Evolutionary conservation across 352 stramenopile species (phyloP), one percentile per base, ranked within the genome.

Genomic region (Phytophthora lateralis): DNA sequence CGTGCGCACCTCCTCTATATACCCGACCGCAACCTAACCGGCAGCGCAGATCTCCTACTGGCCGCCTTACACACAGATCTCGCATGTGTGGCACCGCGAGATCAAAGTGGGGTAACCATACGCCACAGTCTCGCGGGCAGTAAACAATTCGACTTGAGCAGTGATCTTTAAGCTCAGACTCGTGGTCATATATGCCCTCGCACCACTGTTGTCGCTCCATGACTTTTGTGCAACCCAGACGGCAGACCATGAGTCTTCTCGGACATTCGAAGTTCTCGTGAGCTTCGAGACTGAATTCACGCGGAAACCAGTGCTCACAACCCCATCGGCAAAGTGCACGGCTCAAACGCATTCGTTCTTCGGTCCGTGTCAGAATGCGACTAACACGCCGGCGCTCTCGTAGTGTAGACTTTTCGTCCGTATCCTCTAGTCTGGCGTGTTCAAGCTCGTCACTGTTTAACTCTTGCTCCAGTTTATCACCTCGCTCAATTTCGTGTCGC

Each of bases 101-200:
- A 4, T 65, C 37, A 21, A 78, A 51, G 11, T 90, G 73, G 6
- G 78, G 69, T 9, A 88, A 52, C 75, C 82, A 93, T 14, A 90
- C 73, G 1, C 85, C 80, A 46, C 85, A 93, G n/a, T 87, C 71
- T 37, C 80, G 75, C 2, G 80, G 77, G 37, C 85, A 93, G 6
- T 60, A 61, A 9, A 84, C 60, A 24, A 93, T 88, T 5, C 80
- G 75, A 17, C 65, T 71, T 64, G 60, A 55, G 52, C 81, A 90
- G 18, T 78, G 43, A n/a, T 67, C 69, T 8, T 60, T 45, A 9
- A 71, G 47, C 21, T 79, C 61, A 8, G 59, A 67, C 55, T 93
- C 85, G 59, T 93, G 85, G 8, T 75, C 72, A 24, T 76, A 75
- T 26, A 91, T 86, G 11, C 65, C 51, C 14, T 55, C 52, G 17